Conservation (phyloP, 306 rosid genomes). For the apple (Malus domestica) region DNA sequence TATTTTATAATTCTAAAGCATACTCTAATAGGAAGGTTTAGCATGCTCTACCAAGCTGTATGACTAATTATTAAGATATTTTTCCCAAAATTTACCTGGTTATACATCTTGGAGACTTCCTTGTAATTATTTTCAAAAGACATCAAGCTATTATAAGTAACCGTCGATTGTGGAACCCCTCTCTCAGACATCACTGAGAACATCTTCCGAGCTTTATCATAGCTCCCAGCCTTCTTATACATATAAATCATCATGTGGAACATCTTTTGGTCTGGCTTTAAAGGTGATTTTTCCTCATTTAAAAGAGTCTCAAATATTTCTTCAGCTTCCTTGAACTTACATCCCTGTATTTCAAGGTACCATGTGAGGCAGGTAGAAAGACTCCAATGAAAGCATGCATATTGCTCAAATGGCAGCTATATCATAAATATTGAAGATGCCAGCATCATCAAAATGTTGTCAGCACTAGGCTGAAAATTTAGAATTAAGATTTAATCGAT, state of each 20-base stretch:
- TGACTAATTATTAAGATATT: slow-evolving; percentile 5
- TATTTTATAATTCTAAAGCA: neutral
- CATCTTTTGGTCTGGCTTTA: slow-evolving; percentile 90
- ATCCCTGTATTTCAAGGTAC: slow-evolving; percentile 43
- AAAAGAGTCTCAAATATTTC: slow-evolving; percentile 63
- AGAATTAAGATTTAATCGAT: neutral
- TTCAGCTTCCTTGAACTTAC: slow-evolving; percentile 81
- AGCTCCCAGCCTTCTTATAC: slow-evolving; percentile 81
- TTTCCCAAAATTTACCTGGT: slow-evolving; percentile 55
- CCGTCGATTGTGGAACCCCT: slow-evolving; percentile 65
- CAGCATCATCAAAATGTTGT: neutral
- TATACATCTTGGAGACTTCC: slow-evolving; percentile 83
- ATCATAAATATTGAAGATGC: neutral
- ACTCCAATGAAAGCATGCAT: slow-evolving; percentile 7
- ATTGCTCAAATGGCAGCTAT: neutral
- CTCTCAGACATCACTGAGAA: slow-evolving; percentile 70
- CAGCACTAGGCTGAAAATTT: neutral
- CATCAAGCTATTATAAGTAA: slow-evolving; percentile 89
- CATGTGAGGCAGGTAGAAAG: slow-evolving; percentile 16
- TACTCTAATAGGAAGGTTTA: neutral
- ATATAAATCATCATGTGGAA: slow-evolving; percentile 93
- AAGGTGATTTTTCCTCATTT: slow-evolving; percentile 50
- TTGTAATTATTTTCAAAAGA: slow-evolving; percentile 83
- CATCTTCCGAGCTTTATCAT: slow-evolving; percentile 77
- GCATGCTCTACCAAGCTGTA: neutral